A percentile compares a stretch with the other conserved stretches of the same genome.
phyloP scores from a whole-genome alignment of 805 yeast genomes.

The Huiozyma sinensis region DNA sequence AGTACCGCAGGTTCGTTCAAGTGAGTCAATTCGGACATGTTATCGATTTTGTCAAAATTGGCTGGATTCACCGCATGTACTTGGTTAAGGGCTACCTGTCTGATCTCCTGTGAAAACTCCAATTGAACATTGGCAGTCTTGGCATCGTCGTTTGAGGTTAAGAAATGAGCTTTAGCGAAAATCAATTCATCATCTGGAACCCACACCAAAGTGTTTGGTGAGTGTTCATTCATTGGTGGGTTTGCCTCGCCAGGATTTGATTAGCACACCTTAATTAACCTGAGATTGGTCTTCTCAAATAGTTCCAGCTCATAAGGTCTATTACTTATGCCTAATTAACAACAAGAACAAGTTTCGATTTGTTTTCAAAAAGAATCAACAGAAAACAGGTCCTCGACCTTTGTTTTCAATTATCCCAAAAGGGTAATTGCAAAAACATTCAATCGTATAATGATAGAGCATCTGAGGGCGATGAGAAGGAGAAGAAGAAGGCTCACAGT shows the following conservation, averaged over 20 bases:
- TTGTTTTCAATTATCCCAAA: neutral
- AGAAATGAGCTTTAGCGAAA: conserved; percentile 21
- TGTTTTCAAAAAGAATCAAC: no score
- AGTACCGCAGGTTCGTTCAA: conserved; percentile 94
- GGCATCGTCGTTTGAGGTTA: conserved; percentile 11
- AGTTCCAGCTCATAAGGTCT: no score
- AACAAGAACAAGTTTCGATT: no score
- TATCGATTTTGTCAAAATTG: conserved; percentile 81
- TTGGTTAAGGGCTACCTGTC: conserved; percentile 25
- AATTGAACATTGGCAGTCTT: conserved; percentile 12
- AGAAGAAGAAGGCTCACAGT: no score
- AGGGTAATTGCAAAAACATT: no score
- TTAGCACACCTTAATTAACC: no score
- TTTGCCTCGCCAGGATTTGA: no score
- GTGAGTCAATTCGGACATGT: conserved; percentile 92
- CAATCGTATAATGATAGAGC: no score
- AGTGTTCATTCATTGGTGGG: conserved; percentile 5
- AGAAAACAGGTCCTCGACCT: neutral
- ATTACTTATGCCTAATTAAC: no score
- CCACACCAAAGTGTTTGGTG: conserved; percentile 17
- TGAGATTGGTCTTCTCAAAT: no score
- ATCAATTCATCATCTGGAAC: conserved; percentile 22
- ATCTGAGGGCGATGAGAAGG: no score
- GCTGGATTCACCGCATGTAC: conserved; percentile 61
- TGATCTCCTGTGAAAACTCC: conserved; percentile 8